Percentiles rank a stretch among this genome's conserved stretches.
Evolutionary conservation across 2,329 filamentous ascomycete genomes (phyloP).

Genomic region (Atkinsonella hypoxylon): DNA sequence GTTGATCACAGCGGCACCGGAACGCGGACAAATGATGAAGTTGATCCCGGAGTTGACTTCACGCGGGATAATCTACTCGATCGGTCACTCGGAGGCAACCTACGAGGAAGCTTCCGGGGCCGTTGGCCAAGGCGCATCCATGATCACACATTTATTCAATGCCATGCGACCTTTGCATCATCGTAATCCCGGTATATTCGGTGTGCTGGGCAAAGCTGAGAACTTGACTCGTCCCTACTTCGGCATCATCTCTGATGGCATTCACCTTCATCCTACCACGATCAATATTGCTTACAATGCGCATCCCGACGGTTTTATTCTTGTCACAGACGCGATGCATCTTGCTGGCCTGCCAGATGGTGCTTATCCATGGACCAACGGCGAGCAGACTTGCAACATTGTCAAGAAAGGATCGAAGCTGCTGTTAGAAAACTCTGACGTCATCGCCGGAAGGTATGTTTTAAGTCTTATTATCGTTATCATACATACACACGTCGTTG

Average conservation of each 20-base stretch:
- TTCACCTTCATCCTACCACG: conserved; percentile 78
- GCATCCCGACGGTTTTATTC: conserved; percentile 71
- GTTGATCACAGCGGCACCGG: conserved; percentile 79
- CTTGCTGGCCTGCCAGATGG: conserved; percentile 76
- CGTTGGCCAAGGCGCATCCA: conserved; percentile 63
- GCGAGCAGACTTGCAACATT: conserved; percentile 43
- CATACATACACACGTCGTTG: background rate
- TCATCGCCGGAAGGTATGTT: conserved; percentile 62
- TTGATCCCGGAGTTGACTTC: conserved; percentile 55
- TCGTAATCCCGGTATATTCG: conserved; percentile 83
- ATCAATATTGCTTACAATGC: conserved; percentile 84
- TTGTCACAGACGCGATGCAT: conserved; percentile 90
- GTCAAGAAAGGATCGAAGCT: conserved; percentile 62
- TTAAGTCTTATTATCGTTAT: background rate
- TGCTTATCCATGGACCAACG: conserved; percentile 76
- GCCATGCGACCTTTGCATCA: conserved; percentile 86
- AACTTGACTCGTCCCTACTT: conserved; percentile 58
- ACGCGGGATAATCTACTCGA: conserved; percentile 61
- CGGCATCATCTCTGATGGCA: conserved; percentile 81
- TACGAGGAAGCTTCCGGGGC: conserved; percentile 69
- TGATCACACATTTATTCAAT: conserved; percentile 92
- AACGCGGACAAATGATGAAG: conserved; percentile 57
- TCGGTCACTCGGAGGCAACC: conserved; percentile 78
- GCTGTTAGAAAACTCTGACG: conserved; percentile 65
- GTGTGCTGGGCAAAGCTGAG: conserved; percentile 61